phyloP scores from a whole-genome alignment of 352 stramenopile genomes.

The Poterioochromonas sp. region DNA sequence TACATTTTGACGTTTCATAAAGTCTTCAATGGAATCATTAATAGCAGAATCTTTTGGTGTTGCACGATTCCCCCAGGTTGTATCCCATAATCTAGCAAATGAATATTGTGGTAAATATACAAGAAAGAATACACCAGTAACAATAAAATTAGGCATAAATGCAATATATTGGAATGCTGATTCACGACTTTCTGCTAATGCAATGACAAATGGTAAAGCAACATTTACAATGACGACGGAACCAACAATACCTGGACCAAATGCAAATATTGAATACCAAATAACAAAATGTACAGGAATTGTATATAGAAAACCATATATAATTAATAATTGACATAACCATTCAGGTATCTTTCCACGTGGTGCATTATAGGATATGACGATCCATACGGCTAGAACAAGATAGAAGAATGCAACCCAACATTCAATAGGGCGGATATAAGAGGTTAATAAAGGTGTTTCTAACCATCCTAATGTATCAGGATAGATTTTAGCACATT shows the following conservation, averaged over 20 bases:
- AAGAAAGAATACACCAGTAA: not conserved
- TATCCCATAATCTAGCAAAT: slow-evolving; percentile 14
- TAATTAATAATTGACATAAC: not conserved
- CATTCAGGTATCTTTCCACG: not conserved
- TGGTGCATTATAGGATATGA: not conserved
- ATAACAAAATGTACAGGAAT: slow-evolving; percentile 10
- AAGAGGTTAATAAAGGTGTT: not conserved
- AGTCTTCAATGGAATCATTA: slow-evolving; percentile 50
- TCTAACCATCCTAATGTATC: not conserved
- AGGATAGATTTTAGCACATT: not conserved
- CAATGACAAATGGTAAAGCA: not conserved
- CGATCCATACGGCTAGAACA: not conserved
- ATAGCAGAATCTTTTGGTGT: not conserved
- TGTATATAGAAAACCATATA: not conserved
- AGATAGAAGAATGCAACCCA: not conserved
- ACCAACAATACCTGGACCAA: not conserved
- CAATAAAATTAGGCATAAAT: slow-evolving; percentile 1
- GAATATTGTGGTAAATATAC: not conserved
- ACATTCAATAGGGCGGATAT: not conserved
- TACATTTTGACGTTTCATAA: not conserved
- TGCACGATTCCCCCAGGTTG: slow-evolving; percentile 1
- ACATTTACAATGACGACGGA: not conserved
- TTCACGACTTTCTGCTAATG: not conserved
- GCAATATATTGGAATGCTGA: not conserved
- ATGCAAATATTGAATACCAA: not conserved